Conservation (phyloP, 441 rosid species). For the Adansonia rubrostipa region DNA sequence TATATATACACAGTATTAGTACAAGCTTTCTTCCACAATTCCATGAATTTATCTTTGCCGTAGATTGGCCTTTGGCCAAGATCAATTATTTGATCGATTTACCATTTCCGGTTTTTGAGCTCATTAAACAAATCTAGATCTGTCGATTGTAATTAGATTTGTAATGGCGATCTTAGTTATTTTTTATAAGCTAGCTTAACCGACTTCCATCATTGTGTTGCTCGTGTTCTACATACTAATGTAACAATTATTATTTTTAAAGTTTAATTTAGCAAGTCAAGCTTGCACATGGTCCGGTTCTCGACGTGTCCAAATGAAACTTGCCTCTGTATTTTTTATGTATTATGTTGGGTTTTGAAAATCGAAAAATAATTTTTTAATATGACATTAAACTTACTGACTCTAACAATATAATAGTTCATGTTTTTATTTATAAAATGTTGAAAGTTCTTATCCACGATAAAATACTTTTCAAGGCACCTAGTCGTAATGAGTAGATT, state of each 20-base stretch:
- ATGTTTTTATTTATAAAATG: background rate
- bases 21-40: background rate
- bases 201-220: constrained; percentile 1
- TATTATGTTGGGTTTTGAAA: background rate
- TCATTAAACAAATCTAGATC: background rate
- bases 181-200: background rate
- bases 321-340: background rate
- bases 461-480: background rate
- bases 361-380: background rate
- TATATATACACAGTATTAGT: too few species aligned
- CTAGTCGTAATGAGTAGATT: background rate
- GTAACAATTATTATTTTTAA: background rate
- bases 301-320: background rate
- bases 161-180: background rate
- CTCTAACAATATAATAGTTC: background rate
- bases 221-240: background rate
- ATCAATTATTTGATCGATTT: background rate
- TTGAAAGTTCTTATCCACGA: background rate
- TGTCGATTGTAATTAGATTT: background rate
- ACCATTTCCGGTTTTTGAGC: background rate
- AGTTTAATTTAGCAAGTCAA: background rate
- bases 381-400: background rate
- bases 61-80: background rate
- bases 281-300: constrained; percentile 1
- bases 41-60: background rate